Evolutionary conservation across 768 basidiomycete species (phyloP).

Genomic region (Candolleomyces eurysporus): DNA sequence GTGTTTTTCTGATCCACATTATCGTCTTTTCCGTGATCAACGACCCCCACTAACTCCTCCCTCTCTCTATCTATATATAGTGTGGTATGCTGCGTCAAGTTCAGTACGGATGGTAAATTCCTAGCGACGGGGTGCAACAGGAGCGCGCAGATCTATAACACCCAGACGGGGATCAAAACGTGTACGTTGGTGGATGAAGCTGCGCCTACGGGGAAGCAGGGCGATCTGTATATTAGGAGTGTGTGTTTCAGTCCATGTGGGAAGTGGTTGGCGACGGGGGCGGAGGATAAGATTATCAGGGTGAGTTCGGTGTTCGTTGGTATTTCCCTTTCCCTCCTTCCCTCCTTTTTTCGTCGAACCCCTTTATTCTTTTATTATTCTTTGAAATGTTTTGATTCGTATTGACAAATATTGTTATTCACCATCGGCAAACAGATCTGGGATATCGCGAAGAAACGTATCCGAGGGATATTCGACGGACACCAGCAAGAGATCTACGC

Average conservation of each 20-base stretch:
- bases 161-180: slow-evolving; percentile 80
- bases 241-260: slow-evolving; percentile 90
- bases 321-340: not conserved
- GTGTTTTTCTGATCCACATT: not conserved
- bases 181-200: slow-evolving; percentile 78
- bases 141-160: slow-evolving; percentile 94
- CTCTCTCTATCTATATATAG: slow-evolving; percentile 21
- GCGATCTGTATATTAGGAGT: slow-evolving; percentile 90
- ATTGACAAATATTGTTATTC: slow-evolving; percentile 29
- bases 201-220: slow-evolving; percentile 52
- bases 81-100: slow-evolving; percentile 85
- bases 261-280: slow-evolving; percentile 86
- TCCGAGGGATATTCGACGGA: slow-evolving; percentile 75
- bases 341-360: not conserved
- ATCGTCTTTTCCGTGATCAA: not conserved
- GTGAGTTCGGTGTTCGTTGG: slow-evolving; percentile 39
- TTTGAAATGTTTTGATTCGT: slow-evolving; percentile 25
- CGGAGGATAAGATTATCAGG: slow-evolving; percentile 87
- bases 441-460: slow-evolving; percentile 77
- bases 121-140: slow-evolving; percentile 93
- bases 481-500: slow-evolving; percentile 92
- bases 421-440: slow-evolving; percentile 57
- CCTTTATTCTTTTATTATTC: too few species aligned
- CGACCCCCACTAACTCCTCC: slow-evolving; percentile 1
- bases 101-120: slow-evolving; percentile 89